Evolutionary conservation across 2,329 filamentous ascomycete species (phyloP).

Genomic region (Neofusicoccum sp.): DNA sequence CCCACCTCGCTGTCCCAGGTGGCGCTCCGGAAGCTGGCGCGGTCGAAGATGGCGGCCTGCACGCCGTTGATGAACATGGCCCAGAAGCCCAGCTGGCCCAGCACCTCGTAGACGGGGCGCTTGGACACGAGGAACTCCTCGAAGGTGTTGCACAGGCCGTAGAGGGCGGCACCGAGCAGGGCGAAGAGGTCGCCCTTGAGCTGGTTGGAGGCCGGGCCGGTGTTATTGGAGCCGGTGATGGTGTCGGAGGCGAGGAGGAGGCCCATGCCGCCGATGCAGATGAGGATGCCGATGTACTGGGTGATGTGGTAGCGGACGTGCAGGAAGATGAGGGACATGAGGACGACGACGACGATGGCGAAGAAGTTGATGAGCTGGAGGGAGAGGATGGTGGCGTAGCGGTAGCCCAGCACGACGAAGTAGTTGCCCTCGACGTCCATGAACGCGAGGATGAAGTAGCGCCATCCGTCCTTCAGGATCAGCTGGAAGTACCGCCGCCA

Average conservation of each 20-base stretch:
- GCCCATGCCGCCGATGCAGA: slow-evolving; percentile 90
- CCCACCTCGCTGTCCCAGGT: slow-evolving; percentile 58
- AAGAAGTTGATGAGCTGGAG: slow-evolving; percentile 98
- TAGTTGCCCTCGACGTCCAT: slow-evolving; percentile 97
- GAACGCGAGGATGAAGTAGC: slow-evolving; percentile 90
- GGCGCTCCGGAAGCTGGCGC: slow-evolving; percentile 62
- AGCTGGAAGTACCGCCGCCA: slow-evolving; percentile 68
- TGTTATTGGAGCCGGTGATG: slow-evolving; percentile 70
- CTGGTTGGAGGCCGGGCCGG: slow-evolving; percentile 67
- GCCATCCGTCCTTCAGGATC: slow-evolving; percentile 77
- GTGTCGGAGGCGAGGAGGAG: slow-evolving; percentile 86
- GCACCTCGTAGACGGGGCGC: slow-evolving; percentile 86
- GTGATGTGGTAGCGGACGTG: slow-evolving; percentile 85
- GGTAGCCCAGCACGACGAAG: slow-evolving; percentile 93
- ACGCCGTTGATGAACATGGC: slow-evolving; percentile 82
- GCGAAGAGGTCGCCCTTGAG: slow-evolving; percentile 94
- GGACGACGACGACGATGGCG: slow-evolving; percentile 91
- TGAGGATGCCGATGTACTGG: slow-evolving; percentile 82
- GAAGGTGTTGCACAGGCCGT: slow-evolving; percentile 86
- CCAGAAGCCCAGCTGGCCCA: slow-evolving; percentile 87
- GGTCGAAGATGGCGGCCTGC: slow-evolving; percentile 91
- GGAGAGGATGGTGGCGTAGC: slow-evolving; percentile 87
- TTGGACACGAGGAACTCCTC: slow-evolving; percentile 94
- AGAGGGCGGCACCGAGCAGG: slow-evolving; percentile 84
- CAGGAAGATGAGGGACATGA: slow-evolving; percentile 80